Percentiles rank a stretch among this genome's conserved stretches.
phyloP scores from a whole-genome alignment of 208 protist genomes.

The Crithidia mellificae region DNA sequence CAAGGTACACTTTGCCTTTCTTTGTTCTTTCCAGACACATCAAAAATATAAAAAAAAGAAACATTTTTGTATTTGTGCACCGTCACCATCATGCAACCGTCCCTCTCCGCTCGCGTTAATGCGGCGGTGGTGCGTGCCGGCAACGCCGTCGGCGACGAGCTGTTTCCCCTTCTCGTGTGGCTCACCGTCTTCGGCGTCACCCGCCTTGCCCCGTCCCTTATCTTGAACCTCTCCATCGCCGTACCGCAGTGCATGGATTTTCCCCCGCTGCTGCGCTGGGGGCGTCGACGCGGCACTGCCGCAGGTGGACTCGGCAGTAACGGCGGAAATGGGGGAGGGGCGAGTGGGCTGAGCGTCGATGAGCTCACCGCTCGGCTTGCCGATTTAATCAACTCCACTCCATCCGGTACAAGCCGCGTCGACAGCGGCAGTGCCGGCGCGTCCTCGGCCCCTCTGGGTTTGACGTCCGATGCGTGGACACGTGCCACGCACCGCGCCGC shows the following conservation, averaged over 20 bases:
- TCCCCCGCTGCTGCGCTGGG: slow-evolving; percentile 31
- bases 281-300: not conserved
- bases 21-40: too few relatives aligned
- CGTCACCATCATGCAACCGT: not conserved
- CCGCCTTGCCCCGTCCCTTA: slow-evolving; percentile 22
- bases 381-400: slow-evolving; percentile 20
- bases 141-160: slow-evolving; percentile 27
- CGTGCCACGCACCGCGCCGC: not conserved
- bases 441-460: too few relatives aligned
- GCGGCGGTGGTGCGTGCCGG: slow-evolving; percentile 6
- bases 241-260: slow-evolving; percentile 33
- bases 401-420: slow-evolving; percentile 17
- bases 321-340: too few relatives aligned
- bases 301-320: not conserved
- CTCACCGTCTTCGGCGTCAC: slow-evolving; percentile 25
- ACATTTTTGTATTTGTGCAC: too few relatives aligned
- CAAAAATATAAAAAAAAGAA: too few relatives aligned
- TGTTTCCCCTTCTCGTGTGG: slow-evolving; percentile 28
- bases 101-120: not conserved
- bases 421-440: too few relatives aligned
- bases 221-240: slow-evolving; percentile 27
- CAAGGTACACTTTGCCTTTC: too few relatives aligned
- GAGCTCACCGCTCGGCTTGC: slow-evolving; percentile 18
- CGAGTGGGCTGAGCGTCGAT: slow-evolving; percentile 19
- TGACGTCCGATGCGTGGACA: too few relatives aligned